Conservation (phyloP, 2,329 filamentous ascomycete species). For the Aspergillus sp. region DNA sequence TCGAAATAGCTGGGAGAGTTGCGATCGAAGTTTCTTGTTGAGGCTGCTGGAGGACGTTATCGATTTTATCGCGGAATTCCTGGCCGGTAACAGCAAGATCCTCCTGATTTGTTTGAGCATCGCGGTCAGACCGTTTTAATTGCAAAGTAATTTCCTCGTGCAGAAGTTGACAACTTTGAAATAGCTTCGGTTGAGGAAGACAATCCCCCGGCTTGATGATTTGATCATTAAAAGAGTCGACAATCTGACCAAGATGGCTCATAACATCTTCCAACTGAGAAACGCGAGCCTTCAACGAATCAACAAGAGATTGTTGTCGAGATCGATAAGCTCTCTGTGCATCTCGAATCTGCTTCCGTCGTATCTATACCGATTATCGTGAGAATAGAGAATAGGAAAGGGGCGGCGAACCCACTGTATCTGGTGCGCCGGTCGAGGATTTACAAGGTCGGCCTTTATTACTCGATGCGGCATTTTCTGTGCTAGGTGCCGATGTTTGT, state of each 20-base stretch:
- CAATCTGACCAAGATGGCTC: conserved; percentile 1
- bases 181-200: conserved; percentile 3
- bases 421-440: neutral
- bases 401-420: neutral
- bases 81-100: too few relatives aligned
- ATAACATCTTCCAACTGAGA: conserved; percentile 7
- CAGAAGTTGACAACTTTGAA: conserved; percentile 2
- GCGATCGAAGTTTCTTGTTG: too few relatives aligned
- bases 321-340: conserved; percentile 11
- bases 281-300: conserved; percentile 6
- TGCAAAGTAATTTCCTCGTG: conserved; percentile 5
- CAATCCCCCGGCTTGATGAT: neutral
- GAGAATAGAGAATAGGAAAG: neutral
- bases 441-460: neutral
- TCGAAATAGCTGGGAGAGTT: too few relatives aligned
- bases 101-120: too few relatives aligned
- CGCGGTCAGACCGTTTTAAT: neutral
- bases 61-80: neutral
- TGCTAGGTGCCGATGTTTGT: neutral
- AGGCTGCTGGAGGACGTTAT: neutral
- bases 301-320: conserved; percentile 8
- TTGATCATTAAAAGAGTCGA: conserved; percentile 3
- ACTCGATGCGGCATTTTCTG: neutral
- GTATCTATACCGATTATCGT: neutral
- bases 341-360: conserved; percentile 8